A percentile compares a stretch with the other conserved stretches of the same genome.
These are phyloP conservation scores for Hondaea fermentalgiana DNA, from an alignment of 108 stramenopile species.

Conservation along the genomic window DNA sequence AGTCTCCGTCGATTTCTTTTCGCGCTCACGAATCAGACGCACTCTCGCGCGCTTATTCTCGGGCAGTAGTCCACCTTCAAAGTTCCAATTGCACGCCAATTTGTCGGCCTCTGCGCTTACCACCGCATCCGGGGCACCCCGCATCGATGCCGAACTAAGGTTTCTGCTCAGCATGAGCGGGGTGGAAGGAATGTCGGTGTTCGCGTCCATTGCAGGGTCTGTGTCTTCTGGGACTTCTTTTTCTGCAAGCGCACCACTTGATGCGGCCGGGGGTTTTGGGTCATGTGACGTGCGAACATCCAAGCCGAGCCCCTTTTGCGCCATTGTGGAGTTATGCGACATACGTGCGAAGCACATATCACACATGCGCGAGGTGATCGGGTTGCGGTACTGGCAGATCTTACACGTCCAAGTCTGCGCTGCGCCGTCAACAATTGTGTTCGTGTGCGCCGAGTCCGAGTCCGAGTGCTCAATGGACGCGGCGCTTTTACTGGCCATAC, in stretches of 20 bases:
- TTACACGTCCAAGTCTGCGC: background rate
- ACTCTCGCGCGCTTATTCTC: background rate
- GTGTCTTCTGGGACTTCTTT: background rate
- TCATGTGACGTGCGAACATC: too few species aligned
- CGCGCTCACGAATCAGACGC: background rate
- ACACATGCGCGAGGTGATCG: background rate
- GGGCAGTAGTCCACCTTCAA: background rate
- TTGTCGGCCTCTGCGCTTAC: background rate
- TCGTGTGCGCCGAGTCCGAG: too few species aligned
- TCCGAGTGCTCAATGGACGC: too few species aligned
- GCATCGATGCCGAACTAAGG: background rate
- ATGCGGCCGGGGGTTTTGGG: too few species aligned
- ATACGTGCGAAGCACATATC: background rate
- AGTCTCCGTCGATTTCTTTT: background rate
- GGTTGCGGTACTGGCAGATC: background rate
- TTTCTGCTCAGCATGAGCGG: background rate
- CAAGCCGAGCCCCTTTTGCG: too few species aligned
- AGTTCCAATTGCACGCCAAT: background rate
- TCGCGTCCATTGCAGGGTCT: background rate
- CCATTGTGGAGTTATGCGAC: background rate
- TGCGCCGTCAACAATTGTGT: too few species aligned
- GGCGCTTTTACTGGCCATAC: too few species aligned
- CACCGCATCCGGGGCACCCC: background rate
- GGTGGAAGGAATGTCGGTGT: background rate
- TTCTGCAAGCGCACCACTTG: too few species aligned